Evolutionary conservation across 441 rosid species (phyloP), one percentile per base, ranked within the genome.

Genomic region (Syzygium malaccense): DNA sequence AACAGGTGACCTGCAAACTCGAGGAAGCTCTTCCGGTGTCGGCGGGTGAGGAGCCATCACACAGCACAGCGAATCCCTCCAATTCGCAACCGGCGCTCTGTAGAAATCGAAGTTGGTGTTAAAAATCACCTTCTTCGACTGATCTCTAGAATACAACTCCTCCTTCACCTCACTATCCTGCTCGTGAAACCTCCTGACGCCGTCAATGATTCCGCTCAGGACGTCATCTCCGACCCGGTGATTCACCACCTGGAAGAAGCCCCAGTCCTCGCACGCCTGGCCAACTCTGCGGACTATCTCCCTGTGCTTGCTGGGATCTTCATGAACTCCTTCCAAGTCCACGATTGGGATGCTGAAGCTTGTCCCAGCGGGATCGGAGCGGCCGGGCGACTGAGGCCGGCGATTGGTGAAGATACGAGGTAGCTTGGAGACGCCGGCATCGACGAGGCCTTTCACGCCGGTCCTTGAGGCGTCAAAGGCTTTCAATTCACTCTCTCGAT

Each of bases 391-490:
- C 28, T 62, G 85, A 25, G 62, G 78, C 28, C 58, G 89, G n/a
- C 60, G 86, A 45, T 45, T 85, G 57, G 88, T 37, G 71, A 92
- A 91, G 23, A 92, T 92, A 14, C 68, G 83, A 28, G 94, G 95
- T 13, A 94, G 78, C 85, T 91, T 32, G 58, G 89, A 32, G 4
- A 91, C 28, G 60, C 92, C 94, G 26, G 92, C 66, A 62, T 93
- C 94, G 13, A 92, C 91, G 57, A 93, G 93, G 54, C 95, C 93
- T 62, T 93, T 92, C 7, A 94, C 95, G 25, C 95, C 95, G 3
- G 91, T 75, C 86, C 89, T 93, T 14, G 91, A 79, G 83, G 92
- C 91, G 51, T 93, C 94, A 68, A 94, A 94, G 86, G 93, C 92
- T 87, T 89, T 89, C 23, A 94, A 88, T 84, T 92, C 94, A 9